Evolutionary conservation across 345 rosid genomes (phyloP), one percentile per base, ranked within the genome.

Genomic region (Clarkia xantiana): DNA sequence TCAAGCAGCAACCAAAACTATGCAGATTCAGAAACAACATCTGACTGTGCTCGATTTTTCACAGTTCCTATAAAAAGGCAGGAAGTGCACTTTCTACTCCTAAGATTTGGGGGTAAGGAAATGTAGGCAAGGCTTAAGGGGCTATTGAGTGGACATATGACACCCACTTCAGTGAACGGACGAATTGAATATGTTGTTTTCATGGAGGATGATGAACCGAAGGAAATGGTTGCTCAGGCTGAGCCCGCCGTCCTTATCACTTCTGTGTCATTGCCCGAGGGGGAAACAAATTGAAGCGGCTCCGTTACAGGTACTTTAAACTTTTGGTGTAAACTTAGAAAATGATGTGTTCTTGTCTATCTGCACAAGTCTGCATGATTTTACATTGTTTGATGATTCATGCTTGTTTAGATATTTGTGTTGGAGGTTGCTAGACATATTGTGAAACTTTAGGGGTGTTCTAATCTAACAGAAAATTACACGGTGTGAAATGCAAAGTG

Each of bases 201-300:
- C 54, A 70, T 72, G 74, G 96, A 81, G 65, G 95, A 89, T 55
- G 93, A 79, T 62, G 98, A 86, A 64, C 77, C 86, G 12, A 91
- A 84, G 67, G 96, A 86, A 57, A 86, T 96, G 98, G 86, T 86
- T 51, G 98, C 98, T 17, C 96, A 86, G 64, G 96, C 86, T 60
- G 98, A 91, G 68, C 98, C 98, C 12, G 98, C 96, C 45, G 94
- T 91, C 23, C 89, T 86, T 58, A 91, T 91, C 60, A 84, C 93
- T 11, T 91, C 86, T 56, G 76, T 91, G 42, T 86, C 98, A 4
- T 65, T 84, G 64, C 85, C 89, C 13, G 57, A 75, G 44, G 98
- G 94, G 98, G 94, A 39, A 91, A 91, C 64, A 89, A 91, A 67
- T 86, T 91, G 54, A 86, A 80, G 70, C 67, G 93, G 59, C 84